Evolutionary conservation across 495 filamentous ascomycete species (phyloP), one percentile per base, ranked within the genome.

Genomic region (Chlorociboria aeruginascens): DNA sequence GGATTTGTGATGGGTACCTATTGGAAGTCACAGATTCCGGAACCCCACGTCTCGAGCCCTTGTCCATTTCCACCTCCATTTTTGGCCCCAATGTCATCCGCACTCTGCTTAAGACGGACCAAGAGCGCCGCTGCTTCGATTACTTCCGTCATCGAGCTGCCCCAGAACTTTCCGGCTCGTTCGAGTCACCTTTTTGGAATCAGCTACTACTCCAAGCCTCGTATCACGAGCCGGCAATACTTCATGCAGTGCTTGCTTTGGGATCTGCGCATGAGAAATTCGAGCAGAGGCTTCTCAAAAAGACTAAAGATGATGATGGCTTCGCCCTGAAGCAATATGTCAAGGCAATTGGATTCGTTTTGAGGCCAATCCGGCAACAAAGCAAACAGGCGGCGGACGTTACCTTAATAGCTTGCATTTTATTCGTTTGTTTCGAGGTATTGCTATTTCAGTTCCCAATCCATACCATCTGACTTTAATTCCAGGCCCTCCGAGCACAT

Each of bases 131-230:
- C 1, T 43, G 17, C 12, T 50, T 70, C 33, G 54, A 61, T 49
- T 70, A 63, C 58, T 77, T 76, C 45, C 61, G 56, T 12, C 37
- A 40, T 8, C 60, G 63, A 13, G 75, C 67, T 7, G 48, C 53
- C 3, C 52, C 57, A 12, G 69, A 69, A 28, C 49, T 78, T 12
- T 66, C 63, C 8, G 68, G 70, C 7, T 50, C 56, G n/a, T 77
- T 74, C 51, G 55, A 55, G 40, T 68, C 63, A 6, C 48, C 35
- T 0, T 67, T 76, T 30, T 76, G 73, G 74, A 55, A 67, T 10
- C 60, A 48, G 6, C 58, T 74, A 9, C 42, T 78, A 3, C 56
- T 73, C n/a, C 50, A 48, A 39, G 45, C 33, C 3, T 32, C 16
- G 1, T 25, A 43, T 43, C 17, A 33, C 16, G 43, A 52, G 29